These are phyloP conservation scores for Lathyrus sativus DNA, from an alignment of 306 rosid genomes.

Conservation along the genomic window DNA sequence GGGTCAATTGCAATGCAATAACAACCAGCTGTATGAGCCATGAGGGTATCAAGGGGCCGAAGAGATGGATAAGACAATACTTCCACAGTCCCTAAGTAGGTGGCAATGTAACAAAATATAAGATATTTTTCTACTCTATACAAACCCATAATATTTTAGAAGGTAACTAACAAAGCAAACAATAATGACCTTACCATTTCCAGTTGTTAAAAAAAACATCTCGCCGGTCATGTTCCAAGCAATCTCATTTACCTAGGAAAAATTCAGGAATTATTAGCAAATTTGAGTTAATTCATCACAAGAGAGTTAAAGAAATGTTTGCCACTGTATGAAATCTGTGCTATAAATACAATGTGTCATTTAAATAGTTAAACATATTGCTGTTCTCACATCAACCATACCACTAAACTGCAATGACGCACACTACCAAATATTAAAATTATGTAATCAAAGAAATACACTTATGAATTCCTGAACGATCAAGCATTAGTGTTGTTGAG, in stretches of 20 bases:
- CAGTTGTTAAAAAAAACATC: conserved; percentile 87
- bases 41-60: conserved; percentile 77
- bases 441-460: conserved; percentile 24
- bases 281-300: conserved; percentile 1
- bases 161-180: not conserved
- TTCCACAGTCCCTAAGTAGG: conserved; percentile 78
- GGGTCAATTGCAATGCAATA: conserved; percentile 98
- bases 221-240: conserved; percentile 98
- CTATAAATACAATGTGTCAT: not conserved
- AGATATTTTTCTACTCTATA: conserved; percentile 27
- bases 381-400: conserved; percentile 23
- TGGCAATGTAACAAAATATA: conserved; percentile 20
- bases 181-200: conserved; percentile 70
- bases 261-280: conserved; percentile 7
- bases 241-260: conserved; percentile 85
- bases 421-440: not conserved
- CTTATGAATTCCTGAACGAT: conserved; percentile 10
- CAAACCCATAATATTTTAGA: conserved; percentile 6
- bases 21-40: conserved; percentile 99
- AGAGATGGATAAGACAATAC: conserved; percentile 92
- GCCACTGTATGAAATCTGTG: conserved; percentile 18
- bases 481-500: not conserved
- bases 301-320: conserved; percentile 14
- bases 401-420: conserved; percentile 14
- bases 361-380: not conserved